These are phyloP conservation scores for Microascus cirrosus DNA, from an alignment of 2,329 filamentous ascomycete genomes.

Conservation along the genomic window DNA sequence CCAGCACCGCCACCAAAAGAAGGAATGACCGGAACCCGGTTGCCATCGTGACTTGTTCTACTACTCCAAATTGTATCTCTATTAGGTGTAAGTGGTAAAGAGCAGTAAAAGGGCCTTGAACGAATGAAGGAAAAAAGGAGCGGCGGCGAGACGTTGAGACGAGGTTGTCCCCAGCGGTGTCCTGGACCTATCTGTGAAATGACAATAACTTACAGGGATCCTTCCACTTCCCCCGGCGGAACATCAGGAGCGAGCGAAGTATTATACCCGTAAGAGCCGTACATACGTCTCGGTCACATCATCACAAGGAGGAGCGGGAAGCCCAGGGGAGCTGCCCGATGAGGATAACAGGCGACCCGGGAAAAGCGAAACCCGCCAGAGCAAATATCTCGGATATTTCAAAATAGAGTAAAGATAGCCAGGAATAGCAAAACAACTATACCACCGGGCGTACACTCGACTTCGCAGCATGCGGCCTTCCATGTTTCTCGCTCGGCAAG, in stretches of 20 bases:
- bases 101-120: not conserved
- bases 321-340: not conserved
- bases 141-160: not conserved
- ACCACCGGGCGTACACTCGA: not conserved
- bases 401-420: slow-evolving; percentile 7
- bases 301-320: not conserved
- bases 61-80: not conserved
- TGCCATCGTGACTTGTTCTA: not conserved
- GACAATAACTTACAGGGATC: not conserved
- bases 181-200: not conserved
- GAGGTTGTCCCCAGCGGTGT: not conserved
- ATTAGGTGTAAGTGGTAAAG: not conserved
- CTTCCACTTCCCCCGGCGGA: not conserved
- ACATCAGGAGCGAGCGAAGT: not conserved
- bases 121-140: not conserved
- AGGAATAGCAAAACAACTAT: slow-evolving; percentile 8
- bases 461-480: not conserved
- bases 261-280: not conserved
- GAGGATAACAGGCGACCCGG: slow-evolving; percentile 1
- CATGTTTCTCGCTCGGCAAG: not conserved
- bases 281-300: not conserved
- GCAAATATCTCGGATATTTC: slow-evolving; percentile 8
- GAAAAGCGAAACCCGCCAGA: not conserved
- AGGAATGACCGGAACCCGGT: slow-evolving; percentile 2
- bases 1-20: slow-evolving; percentile 11